Conservation (phyloP, 306 rosid species). For the Fragaria vesca region DNA sequence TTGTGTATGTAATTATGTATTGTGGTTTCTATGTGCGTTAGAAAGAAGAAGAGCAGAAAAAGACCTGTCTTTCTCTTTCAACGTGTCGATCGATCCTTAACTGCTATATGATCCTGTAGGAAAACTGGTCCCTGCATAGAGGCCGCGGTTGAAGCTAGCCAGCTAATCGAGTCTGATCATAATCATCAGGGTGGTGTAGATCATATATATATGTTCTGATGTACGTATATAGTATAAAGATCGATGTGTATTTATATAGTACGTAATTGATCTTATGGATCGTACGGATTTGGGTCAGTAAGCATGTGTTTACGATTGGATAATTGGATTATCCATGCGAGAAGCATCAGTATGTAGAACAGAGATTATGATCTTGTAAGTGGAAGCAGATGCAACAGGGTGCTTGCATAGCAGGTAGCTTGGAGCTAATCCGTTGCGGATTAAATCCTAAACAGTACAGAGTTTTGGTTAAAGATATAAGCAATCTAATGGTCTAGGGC, state of each 20-base stretch:
- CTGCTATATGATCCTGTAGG: background rate
- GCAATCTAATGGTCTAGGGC: too few relatives aligned
- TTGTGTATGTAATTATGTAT: too few relatives aligned
- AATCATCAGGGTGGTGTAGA: background rate
- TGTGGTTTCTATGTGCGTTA: background rate
- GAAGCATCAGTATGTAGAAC: background rate
- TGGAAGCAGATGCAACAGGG: conserved; percentile 9
- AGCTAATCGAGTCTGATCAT: background rate
- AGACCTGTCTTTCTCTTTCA: background rate
- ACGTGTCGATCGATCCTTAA: background rate
- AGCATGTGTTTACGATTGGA: background rate
- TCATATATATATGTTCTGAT: too few relatives aligned
- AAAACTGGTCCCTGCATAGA: background rate
- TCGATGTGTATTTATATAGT: background rate
- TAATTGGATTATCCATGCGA: background rate
- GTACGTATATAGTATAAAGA: background rate
- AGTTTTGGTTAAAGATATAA: background rate
- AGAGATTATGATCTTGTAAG: background rate
- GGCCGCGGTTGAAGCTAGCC: background rate
- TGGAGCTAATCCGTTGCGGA: background rate
- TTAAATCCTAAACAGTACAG: background rate
- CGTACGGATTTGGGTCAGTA: background rate
- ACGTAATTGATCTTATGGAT: background rate
- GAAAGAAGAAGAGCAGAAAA: background rate
- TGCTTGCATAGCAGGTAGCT: conserved; percentile 12